phyloP scores from a whole-genome alignment of 768 basidiomycete species.

The Cantharellus anzutake region DNA sequence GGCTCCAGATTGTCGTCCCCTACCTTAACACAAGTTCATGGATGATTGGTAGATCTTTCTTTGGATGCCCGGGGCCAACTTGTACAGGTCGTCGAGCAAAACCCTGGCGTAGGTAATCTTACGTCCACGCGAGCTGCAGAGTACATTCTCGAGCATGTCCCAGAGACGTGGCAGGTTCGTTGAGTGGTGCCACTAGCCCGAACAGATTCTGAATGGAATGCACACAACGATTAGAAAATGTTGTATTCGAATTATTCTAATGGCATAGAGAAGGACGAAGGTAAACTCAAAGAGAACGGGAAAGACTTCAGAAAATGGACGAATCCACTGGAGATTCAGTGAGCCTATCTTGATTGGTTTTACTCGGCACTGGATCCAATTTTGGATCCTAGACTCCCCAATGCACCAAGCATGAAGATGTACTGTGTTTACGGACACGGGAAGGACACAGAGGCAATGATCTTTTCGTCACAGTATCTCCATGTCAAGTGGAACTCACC shows the following conservation, averaged over 20 bases:
- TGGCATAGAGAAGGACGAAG: conserved; percentile 65
- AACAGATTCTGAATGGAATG: neutral
- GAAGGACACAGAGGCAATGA: conserved; percentile 74
- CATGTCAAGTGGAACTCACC: conserved; percentile 2
- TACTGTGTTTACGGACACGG: conserved; percentile 91
- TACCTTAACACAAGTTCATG: neutral
- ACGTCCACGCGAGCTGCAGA: conserved; percentile 52
- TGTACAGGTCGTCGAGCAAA: conserved; percentile 6
- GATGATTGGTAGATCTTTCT: neutral
- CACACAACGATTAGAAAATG: conserved; percentile 39
- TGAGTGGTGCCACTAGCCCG: conserved; percentile 3
- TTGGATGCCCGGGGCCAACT: neutral
- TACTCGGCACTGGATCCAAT: neutral
- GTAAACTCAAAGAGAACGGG: conserved; percentile 42
- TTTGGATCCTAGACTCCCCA: conserved; percentile 42
- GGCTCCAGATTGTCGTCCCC: neutral
- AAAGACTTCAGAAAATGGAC: conserved; percentile 73
- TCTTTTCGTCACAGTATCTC: neutral
- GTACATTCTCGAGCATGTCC: conserved; percentile 74
- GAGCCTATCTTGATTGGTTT: conserved; percentile 1
- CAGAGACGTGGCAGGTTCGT: conserved; percentile 54
- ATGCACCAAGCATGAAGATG: conserved; percentile 81
- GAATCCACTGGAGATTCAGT: conserved; percentile 70
- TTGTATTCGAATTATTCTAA: conserved; percentile 68
- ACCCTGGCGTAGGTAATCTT: conserved; percentile 34